phyloP scores from a whole-genome alignment of 331 rosid genomes.

The Acacia concinna region DNA sequence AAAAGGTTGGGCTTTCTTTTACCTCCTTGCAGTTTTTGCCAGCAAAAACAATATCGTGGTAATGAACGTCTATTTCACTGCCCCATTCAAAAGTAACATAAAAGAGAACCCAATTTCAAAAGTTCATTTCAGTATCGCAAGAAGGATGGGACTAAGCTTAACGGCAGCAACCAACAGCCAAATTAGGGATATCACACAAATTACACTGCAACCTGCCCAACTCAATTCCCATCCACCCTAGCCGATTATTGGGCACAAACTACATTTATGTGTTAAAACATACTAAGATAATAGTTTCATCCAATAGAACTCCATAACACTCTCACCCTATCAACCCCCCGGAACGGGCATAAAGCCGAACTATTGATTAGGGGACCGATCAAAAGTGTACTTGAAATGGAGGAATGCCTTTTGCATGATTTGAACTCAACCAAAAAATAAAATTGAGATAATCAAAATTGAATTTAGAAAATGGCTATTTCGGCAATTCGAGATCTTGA shows the following conservation, averaged over 20 bases:
- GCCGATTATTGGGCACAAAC: background rate
- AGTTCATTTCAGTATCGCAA: background rate
- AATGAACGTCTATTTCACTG: background rate
- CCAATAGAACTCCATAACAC: conserved; percentile 16
- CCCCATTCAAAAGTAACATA: conserved; percentile 11
- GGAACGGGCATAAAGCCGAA: background rate
- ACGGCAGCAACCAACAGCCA: background rate
- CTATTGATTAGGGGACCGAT: background rate
- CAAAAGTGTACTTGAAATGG: background rate
- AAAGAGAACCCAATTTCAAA: background rate
- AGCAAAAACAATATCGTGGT: background rate
- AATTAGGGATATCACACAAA: background rate
- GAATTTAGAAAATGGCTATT: background rate
- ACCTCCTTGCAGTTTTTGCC: background rate
- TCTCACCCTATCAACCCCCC: background rate
- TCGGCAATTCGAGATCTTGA: conserved; percentile 37
- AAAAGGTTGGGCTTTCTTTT: background rate
- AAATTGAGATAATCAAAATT: background rate
- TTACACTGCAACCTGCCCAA: background rate
- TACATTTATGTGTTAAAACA: conserved; percentile 10
- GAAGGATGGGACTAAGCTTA: background rate
- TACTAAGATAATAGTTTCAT: conserved; percentile 8
- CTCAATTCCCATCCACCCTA: background rate
- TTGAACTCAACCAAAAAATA: background rate
- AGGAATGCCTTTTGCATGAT: background rate